Base-by-base conservation (phyloP, 345 rosid genomes). In the Populus tremula region DNA sequence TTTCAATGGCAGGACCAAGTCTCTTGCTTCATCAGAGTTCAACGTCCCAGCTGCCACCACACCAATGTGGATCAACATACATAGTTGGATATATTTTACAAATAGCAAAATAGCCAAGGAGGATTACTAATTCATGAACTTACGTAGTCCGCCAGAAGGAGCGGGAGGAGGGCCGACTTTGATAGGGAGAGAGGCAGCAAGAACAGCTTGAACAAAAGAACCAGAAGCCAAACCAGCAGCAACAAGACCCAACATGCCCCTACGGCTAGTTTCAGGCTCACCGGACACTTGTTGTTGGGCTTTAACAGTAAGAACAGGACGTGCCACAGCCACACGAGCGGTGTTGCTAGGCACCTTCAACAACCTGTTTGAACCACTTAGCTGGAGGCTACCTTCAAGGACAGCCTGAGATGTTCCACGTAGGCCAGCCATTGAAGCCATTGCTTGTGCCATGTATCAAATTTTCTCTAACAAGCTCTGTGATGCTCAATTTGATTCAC, bases 61-160 rank as follows among this genome's bases (percentile, higher is more conserved):
- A 31, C 66, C 31, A 23, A 31, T 73, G 71, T 64, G 27, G 9
- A n/a, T 53, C 31, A 66, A 41, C 62, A 82, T n/a, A 35, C 62
- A 82, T n/a, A 35, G 36, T 47, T 41, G 68, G 21, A 38, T 23
- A 8, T 69, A 6, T 3, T 41, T 8, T 21, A 36, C 8, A 49
- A 27, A 8, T 49, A 71, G 7, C 21, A 70, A 29, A 16, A 31
- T 27, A 65, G 8, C 38, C 3, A 29, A 72, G 56, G n/a, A 35
- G 36, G 59, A 54, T 9, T 45, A 10, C 2, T 27, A 10, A 21
- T 25, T 31, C 13, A 70, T 16, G 16, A 41, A 90, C 98, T 90
- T 88, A 95, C 98, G 89, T 68, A 95, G 88, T 39, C 99, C 99
- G 31, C 98, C 99, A 43, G 98, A 93, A 29, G 92, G 99, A 39